Base-by-base conservation (phyloP, 768 basidiomycete species). In the Nevesoporus exiguus region DNA sequence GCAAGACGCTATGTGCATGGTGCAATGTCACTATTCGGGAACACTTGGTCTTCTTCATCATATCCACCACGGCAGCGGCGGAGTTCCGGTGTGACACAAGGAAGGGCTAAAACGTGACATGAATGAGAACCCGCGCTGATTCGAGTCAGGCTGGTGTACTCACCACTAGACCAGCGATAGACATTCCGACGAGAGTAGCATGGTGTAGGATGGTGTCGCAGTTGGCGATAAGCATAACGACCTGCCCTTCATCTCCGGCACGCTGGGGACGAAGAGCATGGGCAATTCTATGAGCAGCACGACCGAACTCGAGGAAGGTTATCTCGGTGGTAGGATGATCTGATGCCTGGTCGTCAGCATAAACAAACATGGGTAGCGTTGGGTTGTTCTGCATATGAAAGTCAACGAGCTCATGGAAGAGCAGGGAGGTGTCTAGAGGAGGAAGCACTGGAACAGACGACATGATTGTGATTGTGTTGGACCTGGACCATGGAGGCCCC, bases 1-100 rank as follows among this genome's bases (percentile, higher is more conserved):
- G 37, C 11, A 66, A 40, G 14, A 2, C 21, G 27, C 52, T 40
- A n/a, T 63, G 61, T 5, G 46, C 51, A 5, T 56, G 34, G 6
- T 34, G 24, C 1, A 60, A 34, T 11, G 61, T 62, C 2, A 63
- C 22, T 10, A 69, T 59, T 1, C 57, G 59, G 5, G 56, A 54
- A 15, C 66, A 68, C 4, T 42, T 39, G 1, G 48, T 56, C 46
- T 58, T 59, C 29, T 36, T 45, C 52, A 69, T 64, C 53, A 69
- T 44, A 19, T 55, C 40, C 3, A 54, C 47, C 1, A 67, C 47
- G 1, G 62, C 68, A 0, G 58, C 54, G 8, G 61, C 29, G 5
- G 64, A 56, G 15, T 64, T 64, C 11, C 64, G 54, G 3, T 60
- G 60, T 0, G 67, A 69, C 0, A 58, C 62, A 0, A 51, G 37